Conservation (phyloP, 2,329 filamentous ascomycete species). For the Bipolaris gigantea region DNA sequence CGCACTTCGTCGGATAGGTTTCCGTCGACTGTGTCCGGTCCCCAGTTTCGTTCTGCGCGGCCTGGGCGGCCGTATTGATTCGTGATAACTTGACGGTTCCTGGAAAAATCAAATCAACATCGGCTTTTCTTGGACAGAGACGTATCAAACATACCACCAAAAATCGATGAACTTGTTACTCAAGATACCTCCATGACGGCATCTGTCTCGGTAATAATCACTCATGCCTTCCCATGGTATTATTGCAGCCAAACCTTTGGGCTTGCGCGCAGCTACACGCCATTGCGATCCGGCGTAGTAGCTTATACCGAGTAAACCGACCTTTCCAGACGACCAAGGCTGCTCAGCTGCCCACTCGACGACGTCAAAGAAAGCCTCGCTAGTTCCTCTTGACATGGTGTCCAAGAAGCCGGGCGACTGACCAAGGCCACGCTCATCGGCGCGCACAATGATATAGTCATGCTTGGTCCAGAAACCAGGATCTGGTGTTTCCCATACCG, state of each 20-base stretch:
- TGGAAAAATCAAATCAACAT: constrained; percentile 28
- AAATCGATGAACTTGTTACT: constrained; percentile 50
- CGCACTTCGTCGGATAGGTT: constrained; percentile 58
- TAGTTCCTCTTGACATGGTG: constrained; percentile 57
- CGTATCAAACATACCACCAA: constrained; percentile 55
- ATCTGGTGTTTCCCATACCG: constrained; percentile 51
- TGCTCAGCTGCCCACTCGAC: constrained; percentile 57
- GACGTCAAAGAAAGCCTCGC: constrained; percentile 56
- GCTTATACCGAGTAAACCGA: constrained; percentile 55
- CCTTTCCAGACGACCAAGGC: constrained; percentile 55
- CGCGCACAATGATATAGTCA: constrained; percentile 46
- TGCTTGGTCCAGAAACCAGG: constrained; percentile 46
- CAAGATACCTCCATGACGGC: constrained; percentile 46
- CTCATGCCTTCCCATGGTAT: constrained; percentile 61
- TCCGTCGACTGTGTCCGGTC: constrained; percentile 61
- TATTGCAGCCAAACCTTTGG: constrained; percentile 55
- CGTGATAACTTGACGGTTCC: constrained; percentile 64
- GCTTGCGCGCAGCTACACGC: constrained; percentile 56
- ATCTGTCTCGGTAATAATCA: constrained; percentile 55
- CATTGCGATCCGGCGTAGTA: constrained; percentile 60
- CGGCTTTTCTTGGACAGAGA: too few relatives aligned
- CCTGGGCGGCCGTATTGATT: constrained; percentile 69
- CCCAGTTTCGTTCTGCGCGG: constrained; percentile 56
- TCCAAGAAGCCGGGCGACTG: constrained; percentile 57
- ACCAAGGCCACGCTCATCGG: constrained; percentile 56